phyloP scores from a whole-genome alignment of 2,329 filamentous ascomycete genomes.

The Claviceps sorghi region DNA sequence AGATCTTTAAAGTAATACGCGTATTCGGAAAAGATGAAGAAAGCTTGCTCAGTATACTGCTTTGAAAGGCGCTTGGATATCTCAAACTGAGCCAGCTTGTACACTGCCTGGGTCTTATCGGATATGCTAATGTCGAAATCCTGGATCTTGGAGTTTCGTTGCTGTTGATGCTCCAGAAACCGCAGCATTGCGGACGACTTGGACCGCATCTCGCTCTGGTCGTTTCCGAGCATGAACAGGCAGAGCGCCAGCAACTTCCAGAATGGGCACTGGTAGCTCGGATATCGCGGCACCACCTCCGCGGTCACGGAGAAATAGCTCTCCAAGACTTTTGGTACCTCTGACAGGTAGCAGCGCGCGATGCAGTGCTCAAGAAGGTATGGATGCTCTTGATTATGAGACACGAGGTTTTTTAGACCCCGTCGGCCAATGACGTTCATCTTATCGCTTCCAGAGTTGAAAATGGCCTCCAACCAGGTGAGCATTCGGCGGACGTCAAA shows the following conservation, averaged over 20 bases:
- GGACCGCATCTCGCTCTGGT: conserved; percentile 74
- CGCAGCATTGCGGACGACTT: conserved; percentile 74
- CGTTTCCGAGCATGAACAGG: conserved; percentile 83
- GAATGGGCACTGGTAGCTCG: conserved; percentile 71
- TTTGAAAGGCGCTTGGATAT: conserved; percentile 82
- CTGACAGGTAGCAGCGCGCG: conserved; percentile 74
- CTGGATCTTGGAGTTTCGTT: conserved; percentile 73
- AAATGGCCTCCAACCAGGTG: conserved; percentile 89
- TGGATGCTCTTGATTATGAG: conserved; percentile 76
- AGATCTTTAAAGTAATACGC: conserved; percentile 84
- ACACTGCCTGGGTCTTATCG: conserved; percentile 95
- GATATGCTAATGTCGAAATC: conserved; percentile 98
- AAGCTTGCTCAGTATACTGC: conserved; percentile 77
- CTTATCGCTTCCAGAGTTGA: conserved; percentile 79
- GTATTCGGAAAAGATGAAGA: conserved; percentile 92
- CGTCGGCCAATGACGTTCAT: conserved; percentile 81
- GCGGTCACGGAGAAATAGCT: conserved; percentile 93
- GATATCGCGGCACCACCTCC: conserved; percentile 68
- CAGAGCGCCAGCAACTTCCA: conserved; percentile 85
- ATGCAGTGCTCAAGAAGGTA: conserved; percentile 84
- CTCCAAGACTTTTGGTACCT: conserved; percentile 68
- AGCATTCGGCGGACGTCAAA: conserved; percentile 91
- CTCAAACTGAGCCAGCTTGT: conserved; percentile 94
- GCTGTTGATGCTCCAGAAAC: conserved; percentile 65
- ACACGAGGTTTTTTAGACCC: conserved; percentile 76